Conservation (phyloP, 2,329 filamentous ascomycete species). For the Reticulascus tulasneorum region DNA sequence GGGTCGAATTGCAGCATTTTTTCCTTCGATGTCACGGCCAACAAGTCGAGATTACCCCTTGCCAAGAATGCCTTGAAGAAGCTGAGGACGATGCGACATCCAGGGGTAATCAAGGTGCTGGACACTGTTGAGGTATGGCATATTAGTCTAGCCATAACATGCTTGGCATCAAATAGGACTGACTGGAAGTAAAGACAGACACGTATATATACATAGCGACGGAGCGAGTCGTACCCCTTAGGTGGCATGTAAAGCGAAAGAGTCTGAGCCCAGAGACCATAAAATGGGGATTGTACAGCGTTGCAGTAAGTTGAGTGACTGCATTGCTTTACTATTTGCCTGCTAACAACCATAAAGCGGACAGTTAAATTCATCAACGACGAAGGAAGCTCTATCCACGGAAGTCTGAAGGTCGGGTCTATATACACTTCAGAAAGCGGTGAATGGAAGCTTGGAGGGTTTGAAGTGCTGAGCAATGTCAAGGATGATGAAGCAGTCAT, state of each 20-base stretch:
- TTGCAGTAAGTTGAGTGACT: constrained; percentile 58
- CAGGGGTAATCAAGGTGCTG: constrained; percentile 88
- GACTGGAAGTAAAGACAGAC: constrained; percentile 63
- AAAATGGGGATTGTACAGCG: constrained; percentile 89
- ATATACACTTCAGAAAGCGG: constrained; percentile 94
- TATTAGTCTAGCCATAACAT: constrained; percentile 1
- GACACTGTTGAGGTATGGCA: constrained; percentile 80
- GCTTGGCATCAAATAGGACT: constrained; percentile 15
- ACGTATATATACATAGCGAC: constrained; percentile 95
- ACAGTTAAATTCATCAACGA: constrained; percentile 96
- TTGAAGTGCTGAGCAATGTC: constrained; percentile 89
- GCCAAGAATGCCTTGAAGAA: constrained; percentile 94
- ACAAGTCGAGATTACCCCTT: constrained; percentile 76
- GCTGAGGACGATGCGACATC: constrained; percentile 86
- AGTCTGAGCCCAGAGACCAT: constrained; percentile 86
- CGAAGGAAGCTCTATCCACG: constrained; percentile 88
- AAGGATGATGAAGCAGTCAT: constrained; percentile 95
- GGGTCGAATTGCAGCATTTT: constrained; percentile 94
- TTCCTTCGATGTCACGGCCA: constrained; percentile 82
- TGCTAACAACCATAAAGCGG: constrained; percentile 46
- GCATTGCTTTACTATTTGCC: neutral
- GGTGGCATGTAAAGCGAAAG: constrained; percentile 86
- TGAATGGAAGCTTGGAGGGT: constrained; percentile 94
- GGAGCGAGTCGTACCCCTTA: constrained; percentile 79
- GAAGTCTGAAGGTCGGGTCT: constrained; percentile 77